phyloP scores from a whole-genome alignment of 805 yeast species.

The Metschnikowia lunata region DNA sequence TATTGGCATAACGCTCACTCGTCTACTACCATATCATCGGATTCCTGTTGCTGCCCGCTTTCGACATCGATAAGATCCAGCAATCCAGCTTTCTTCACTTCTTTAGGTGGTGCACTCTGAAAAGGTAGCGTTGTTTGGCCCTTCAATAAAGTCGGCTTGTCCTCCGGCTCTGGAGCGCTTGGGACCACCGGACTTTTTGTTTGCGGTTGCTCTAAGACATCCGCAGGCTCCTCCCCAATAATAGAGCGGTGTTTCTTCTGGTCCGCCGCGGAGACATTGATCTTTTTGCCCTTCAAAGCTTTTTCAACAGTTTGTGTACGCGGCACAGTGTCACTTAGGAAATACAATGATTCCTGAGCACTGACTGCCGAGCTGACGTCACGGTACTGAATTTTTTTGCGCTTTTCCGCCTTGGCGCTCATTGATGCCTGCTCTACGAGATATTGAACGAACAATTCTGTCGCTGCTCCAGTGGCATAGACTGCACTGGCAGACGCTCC shows the following conservation, averaged over 20 bases:
- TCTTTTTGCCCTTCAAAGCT: conserved; percentile 41
- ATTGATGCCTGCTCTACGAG: conserved; percentile 68
- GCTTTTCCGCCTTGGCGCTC: conserved; percentile 57
- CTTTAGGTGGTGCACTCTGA: conserved; percentile 3
- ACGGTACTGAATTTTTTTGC: conserved; percentile 65
- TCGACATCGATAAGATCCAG: conserved; percentile 27
- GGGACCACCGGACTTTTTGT: conserved; percentile 1
- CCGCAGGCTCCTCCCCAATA: conserved; percentile 6
- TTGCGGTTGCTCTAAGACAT: conserved; percentile 2
- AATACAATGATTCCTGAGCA: conserved; percentile 54
- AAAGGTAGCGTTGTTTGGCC: conserved; percentile 41
- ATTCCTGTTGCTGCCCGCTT: conserved; percentile 13
- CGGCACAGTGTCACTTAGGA: conserved; percentile 66
- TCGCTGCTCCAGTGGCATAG: conserved; percentile 72
- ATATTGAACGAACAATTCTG: conserved; percentile 68
- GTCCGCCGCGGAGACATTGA: conserved; percentile 20
- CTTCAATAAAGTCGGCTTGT: background rate
- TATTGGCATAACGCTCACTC: background rate
- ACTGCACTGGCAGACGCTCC: conserved; percentile 68
- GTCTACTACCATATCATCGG: conserved; percentile 10
- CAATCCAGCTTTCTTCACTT: conserved; percentile 29
- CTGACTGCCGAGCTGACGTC: conserved; percentile 66
- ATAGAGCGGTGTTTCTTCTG: conserved; percentile 4
- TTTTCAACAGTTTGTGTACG: conserved; percentile 49
- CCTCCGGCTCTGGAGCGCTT: background rate